phyloP scores from a whole-genome alignment of 2,329 filamentous ascomycete species.

The Fusarium virguliforme region DNA sequence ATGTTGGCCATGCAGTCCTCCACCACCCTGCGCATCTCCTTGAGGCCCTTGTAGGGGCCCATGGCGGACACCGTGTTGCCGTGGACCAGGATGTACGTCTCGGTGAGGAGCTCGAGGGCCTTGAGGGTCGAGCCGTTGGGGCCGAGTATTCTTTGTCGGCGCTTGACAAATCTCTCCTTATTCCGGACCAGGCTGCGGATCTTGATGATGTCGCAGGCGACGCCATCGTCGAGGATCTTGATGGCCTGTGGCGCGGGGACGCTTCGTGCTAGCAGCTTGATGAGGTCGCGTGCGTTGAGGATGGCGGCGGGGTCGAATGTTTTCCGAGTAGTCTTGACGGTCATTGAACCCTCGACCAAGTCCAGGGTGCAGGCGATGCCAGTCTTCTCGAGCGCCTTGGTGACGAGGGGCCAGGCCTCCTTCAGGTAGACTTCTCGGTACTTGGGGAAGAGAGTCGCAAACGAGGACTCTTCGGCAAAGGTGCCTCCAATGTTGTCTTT shows the following conservation, averaged over 20 bases:
- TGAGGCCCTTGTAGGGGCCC: constrained; percentile 93
- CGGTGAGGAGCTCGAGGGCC: constrained; percentile 91
- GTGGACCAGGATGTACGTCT: constrained; percentile 94
- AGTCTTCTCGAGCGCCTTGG: constrained; percentile 85
- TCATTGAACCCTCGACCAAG: constrained; percentile 96
- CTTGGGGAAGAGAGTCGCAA: constrained; percentile 90
- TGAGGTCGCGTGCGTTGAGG: constrained; percentile 92
- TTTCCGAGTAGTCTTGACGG: constrained; percentile 92
- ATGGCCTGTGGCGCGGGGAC: constrained; percentile 94
- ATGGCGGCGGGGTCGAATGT: constrained; percentile 94
- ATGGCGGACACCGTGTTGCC: constrained; percentile 95
- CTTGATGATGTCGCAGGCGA: constrained; percentile 96
- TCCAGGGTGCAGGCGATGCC: constrained; percentile 94
- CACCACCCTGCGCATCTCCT: constrained; percentile 90
- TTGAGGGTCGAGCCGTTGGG: constrained; percentile 94
- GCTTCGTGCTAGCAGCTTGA: constrained; percentile 91
- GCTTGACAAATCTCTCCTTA: constrained; percentile 96
- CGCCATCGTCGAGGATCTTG: constrained; percentile 92
- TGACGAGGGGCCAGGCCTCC: constrained; percentile 93
- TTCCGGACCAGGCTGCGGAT: constrained; percentile 91
- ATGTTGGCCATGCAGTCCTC: constrained; percentile 98
- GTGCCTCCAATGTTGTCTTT: constrained; percentile 89
- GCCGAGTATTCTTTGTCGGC: constrained; percentile 91
- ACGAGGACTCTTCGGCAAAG: constrained; percentile 94
- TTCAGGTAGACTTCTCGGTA: constrained; percentile 96